phyloP scores from a whole-genome alignment of 495 filamentous ascomycete species.

The Margaritispora aquatica region DNA sequence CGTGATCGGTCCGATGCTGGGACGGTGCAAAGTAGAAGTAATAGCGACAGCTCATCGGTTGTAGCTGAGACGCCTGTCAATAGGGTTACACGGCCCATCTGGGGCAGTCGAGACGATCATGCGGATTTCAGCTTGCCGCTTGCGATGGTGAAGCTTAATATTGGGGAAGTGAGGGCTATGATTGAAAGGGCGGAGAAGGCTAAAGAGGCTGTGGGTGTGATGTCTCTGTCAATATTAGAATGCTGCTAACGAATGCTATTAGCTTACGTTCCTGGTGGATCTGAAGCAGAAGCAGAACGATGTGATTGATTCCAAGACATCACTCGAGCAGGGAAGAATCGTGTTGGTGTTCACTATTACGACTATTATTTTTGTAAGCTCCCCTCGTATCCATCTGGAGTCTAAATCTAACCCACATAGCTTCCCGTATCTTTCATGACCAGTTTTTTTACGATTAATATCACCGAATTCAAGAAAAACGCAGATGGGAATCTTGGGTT shows the following conservation, averaged over 20 bases:
- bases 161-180: not conserved
- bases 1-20: not conserved
- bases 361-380: slow-evolving; percentile 21
- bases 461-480: not conserved
- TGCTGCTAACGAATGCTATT: not conserved
- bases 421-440: not conserved
- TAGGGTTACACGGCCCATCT: not conserved
- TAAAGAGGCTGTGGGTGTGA: not conserved
- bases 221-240: not conserved
- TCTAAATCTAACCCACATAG: not conserved
- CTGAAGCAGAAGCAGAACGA: slow-evolving; percentile 14
- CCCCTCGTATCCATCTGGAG: too few species aligned
- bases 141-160: not conserved
- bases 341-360: slow-evolving; percentile 35
- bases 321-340: slow-evolving; percentile 12
- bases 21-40: not conserved
- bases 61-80: not conserved
- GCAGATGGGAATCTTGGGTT: not conserved
- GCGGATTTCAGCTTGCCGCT: not conserved
- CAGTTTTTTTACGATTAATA: not conserved
- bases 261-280: not conserved
- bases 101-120: not conserved
- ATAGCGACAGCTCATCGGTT: not conserved
- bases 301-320: slow-evolving; percentile 7
- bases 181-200: not conserved